Conservation (phyloP, 1,284 basidiomycete genomes). For the Athelia psychrophila region DNA sequence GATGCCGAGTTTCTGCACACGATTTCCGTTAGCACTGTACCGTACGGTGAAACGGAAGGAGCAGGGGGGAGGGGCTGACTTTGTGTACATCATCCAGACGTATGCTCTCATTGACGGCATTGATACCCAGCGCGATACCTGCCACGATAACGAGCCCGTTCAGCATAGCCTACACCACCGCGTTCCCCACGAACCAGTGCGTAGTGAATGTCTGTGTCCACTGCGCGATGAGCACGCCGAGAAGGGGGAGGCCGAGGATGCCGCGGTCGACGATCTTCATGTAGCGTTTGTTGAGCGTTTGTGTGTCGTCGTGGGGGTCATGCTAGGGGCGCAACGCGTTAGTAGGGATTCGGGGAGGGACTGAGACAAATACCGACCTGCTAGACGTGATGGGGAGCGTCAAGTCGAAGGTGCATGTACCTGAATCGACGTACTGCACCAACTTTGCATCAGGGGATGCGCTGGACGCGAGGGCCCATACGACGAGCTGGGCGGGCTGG, state of each 20-base stretch:
- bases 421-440: slow-evolving; percentile 38
- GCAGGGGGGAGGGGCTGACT: no score
- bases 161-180: slow-evolving; percentile 43
- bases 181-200: slow-evolving; percentile 57
- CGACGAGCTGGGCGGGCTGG: slow-evolving; percentile 39
- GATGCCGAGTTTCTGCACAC: slow-evolving; percentile 58
- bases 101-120: not conserved
- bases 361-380: no score
- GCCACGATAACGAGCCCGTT: slow-evolving; percentile 50
- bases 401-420: slow-evolving; percentile 38
- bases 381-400: slow-evolving; percentile 26
- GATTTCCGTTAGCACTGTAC: no score
- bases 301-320: slow-evolving; percentile 4
- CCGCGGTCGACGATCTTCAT: slow-evolving; percentile 52
- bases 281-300: slow-evolving; percentile 21
- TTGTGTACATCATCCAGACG: slow-evolving; percentile 53
- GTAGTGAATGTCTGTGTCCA: slow-evolving; percentile 51
- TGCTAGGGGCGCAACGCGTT: no score
- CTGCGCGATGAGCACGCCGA: slow-evolving; percentile 56
- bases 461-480: slow-evolving; percentile 46
- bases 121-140: slow-evolving; percentile 48
- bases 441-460: slow-evolving; percentile 34
- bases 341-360: no score
- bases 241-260: slow-evolving; percentile 53
- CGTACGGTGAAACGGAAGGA: no score